Base-by-base conservation (phyloP, 108 stramenopile species). In the Pseudonitzschia delicatissima region DNA sequence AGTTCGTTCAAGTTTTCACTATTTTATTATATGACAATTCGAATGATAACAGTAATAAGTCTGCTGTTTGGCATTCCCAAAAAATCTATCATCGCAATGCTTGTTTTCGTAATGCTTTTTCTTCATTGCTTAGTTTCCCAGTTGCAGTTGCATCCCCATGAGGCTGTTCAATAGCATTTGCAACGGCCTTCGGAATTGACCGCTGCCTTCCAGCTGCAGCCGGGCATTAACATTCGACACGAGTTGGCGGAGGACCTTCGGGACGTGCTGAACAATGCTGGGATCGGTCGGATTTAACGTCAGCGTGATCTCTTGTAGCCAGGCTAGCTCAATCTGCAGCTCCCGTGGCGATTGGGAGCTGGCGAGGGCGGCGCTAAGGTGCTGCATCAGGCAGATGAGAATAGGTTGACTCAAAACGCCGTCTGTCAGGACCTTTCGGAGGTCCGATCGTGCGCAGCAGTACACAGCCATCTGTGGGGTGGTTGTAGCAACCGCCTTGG, bases 221-320 rank as follows among this genome's bases (percentile, higher is more conserved):
- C 87, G 87, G 32, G 55, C 66, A 39, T 88, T 85, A 27, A 93
- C 78, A 44, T 71, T 76, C 1, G 64, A 64, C 1, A 90, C 64
- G 3, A 93, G 69, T 45, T 88, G 82, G 44, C 83, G 76, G 55
- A 90, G 64, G 17, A 90, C 86, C 35, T 67, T 20, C 26, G 77
- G 79, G 4, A 90, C 77, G 70, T 90, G 87, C 48, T 73, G 66
- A 50, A 78, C 47, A 62, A 96, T 95, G 25, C 62, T 85, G 8
- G 66, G 59, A 73, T 95, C 77, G 8, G 58, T 50, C 6, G 96
- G 91, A 62, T 95, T 87, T 57, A 96, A 71, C 8, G 87, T 81
- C 23, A 95, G 73, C 9, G 91, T 84, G 76, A 91, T 80, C 64
- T 91, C 87, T 69, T 95, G 93, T 50, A 96, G 68, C 96, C 96